A percentile compares a stretch with the other conserved stretches of the same genome.
Conservation (phyloP, 495 filamentous ascomycete genomes). For the Penicillium roqueforti region DNA sequence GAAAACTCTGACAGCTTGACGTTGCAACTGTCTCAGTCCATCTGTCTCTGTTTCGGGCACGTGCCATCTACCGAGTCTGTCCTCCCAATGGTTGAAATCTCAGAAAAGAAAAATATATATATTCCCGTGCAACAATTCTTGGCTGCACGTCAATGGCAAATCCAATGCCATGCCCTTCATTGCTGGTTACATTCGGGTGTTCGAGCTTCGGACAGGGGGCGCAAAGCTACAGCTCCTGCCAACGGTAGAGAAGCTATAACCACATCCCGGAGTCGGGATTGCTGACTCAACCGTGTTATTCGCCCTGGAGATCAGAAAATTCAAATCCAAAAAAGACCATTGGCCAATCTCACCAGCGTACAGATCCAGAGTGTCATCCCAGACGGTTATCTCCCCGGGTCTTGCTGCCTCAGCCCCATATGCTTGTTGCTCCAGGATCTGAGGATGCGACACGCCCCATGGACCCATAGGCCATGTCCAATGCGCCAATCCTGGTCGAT, state of each 20-base stretch:
- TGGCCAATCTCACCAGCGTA: conserved; percentile 6
- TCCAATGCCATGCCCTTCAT: conserved; percentile 15
- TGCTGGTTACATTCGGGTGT: conserved; percentile 20
- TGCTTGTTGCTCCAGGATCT: conserved; percentile 26
- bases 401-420: conserved; percentile 15
- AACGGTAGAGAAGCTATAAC: conserved; percentile 4
- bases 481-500: neutral
- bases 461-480: conserved; percentile 5
- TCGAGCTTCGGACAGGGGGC: conserved; percentile 15
- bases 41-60: conserved; percentile 12
- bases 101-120: neutral
- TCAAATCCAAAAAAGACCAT: conserved; percentile 2
- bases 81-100: conserved; percentile 7
- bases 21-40: conserved; percentile 18
- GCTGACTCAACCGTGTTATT: neutral
- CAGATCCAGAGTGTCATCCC: conserved; percentile 14
- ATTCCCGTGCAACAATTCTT: neutral
- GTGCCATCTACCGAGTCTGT: conserved; percentile 12
- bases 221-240: conserved; percentile 4
- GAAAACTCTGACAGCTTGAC: conserved; percentile 7
- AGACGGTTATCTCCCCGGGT: conserved; percentile 12
- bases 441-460: conserved; percentile 5
- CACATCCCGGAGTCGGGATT: conserved; percentile 14
- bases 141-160: conserved; percentile 7
- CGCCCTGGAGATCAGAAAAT: neutral